Evolutionary conservation across 352 stramenopile genomes (phyloP), one percentile per base, ranked within the genome.

Genomic region (Elongisporangium prolatum): DNA sequence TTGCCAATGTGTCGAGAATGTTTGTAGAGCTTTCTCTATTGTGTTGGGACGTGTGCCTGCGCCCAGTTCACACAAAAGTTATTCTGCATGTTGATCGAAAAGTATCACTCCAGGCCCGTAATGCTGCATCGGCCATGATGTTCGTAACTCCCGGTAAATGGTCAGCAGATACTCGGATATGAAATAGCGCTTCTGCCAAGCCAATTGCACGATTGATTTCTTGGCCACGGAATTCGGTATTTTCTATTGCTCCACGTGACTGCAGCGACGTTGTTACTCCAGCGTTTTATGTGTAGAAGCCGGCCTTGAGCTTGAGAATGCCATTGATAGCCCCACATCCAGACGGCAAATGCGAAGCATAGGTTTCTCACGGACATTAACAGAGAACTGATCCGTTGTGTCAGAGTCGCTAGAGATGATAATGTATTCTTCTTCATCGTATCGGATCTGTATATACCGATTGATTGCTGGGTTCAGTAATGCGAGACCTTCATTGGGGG

Each of bases 151-250:
- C 59, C 0, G 60, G 50, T 0, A 76, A 20, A 14, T 80, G 71
- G 0, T 34, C 37, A 2, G 50, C 52, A 2, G 54, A 56, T 0
- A 74, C 48, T 0, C 63, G 21, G 0, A 74, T 57, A 0, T 63
- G 63, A 44, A 71, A 63, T 0, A 57, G 37, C 0, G 50, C 61
- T 47, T 72, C 68, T 0, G 49, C 52, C 0, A 72, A 21, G 10
- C 71, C 63, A 20, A 80, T 71, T 0, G 17, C 10, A 1, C 69
- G 21, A 21, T 81, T 80, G 17, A 80, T 61, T 60, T 77, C 69
- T 65, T 77, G 72, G 34, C 54, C 67, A 0, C 54, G 47, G 0
- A 7, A 0, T 37, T 1, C 56, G 58, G 6, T 59, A 25, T 0
- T 73, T n/a, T 5, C 50, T 55, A 20, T 71, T 80, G 13, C 52